Percentiles rank a stretch among this genome's conserved stretches.
These are phyloP conservation scores for Cordyceps javanica DNA, from an alignment of 2,329 filamentous ascomycete species.

Conservation along the genomic window DNA sequence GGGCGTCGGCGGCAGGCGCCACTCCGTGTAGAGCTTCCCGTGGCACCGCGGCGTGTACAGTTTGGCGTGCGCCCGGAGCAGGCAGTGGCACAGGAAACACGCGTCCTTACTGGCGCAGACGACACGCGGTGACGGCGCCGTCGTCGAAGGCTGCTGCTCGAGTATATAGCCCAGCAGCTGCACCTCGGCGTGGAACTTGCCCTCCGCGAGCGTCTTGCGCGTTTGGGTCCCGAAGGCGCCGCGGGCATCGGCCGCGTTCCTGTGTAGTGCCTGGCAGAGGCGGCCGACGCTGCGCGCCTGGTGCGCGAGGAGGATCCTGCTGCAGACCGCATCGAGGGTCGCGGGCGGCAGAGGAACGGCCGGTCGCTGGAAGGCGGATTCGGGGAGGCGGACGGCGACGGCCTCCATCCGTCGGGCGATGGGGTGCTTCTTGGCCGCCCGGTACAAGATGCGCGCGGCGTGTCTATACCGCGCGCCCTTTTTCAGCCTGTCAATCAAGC, in stretches of 20 bases:
- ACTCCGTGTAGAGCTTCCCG: constrained; percentile 5
- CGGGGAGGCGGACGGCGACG: background rate
- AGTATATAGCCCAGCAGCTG: background rate
- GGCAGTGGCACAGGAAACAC: background rate
- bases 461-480: background rate
- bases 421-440: background rate
- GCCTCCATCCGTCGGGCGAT: background rate
- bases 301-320: background rate
- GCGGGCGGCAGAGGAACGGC: background rate
- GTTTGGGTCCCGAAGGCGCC: background rate
- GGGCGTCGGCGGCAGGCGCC: background rate
- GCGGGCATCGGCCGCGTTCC: background rate
- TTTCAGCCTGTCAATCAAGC: background rate
- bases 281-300: background rate
- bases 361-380: background rate
- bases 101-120: constrained; percentile 7
- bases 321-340: background rate
- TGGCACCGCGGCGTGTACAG: constrained; percentile 1
- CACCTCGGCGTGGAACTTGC: constrained; percentile 7
- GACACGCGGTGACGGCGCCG: background rate
- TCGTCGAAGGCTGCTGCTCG: background rate
- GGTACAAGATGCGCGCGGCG: background rate
- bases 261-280: background rate
- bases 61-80: background rate
- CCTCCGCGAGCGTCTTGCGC: background rate